A percentile compares a stretch with the other conserved stretches of the same genome.
phyloP scores from a whole-genome alignment of 2,329 filamentous ascomycete genomes.

The Albophoma yamanashiensis region DNA sequence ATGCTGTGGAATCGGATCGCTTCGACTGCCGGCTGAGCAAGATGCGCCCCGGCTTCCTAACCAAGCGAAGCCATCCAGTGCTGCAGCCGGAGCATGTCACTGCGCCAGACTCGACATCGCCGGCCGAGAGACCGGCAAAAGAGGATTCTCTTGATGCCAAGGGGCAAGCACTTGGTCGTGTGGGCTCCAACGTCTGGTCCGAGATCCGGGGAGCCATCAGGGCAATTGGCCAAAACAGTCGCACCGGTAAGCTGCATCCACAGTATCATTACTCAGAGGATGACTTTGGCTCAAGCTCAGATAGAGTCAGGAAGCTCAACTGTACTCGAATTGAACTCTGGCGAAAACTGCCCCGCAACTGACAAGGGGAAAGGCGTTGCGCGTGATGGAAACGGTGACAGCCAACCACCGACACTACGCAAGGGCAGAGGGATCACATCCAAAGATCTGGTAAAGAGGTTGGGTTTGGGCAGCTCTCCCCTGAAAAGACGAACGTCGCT shows the following conservation, averaged over 20 bases:
- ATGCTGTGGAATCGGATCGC: background rate
- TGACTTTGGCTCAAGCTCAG: background rate
- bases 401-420: background rate
- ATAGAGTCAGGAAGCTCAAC: constrained; percentile 14
- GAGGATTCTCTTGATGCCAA: constrained; percentile 5
- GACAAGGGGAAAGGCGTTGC: constrained; percentile 6
- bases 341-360: background rate
- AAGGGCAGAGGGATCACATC: constrained; percentile 10
- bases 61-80: constrained; percentile 14
- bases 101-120: constrained; percentile 4
- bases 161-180: constrained; percentile 13
- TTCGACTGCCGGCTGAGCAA: constrained; percentile 6
- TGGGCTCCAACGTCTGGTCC: constrained; percentile 21
- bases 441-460: constrained; percentile 14
- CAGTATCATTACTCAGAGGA: background rate
- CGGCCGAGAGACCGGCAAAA: background rate
- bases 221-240: constrained; percentile 19
- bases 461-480: constrained; percentile 13
- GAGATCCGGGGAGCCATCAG: constrained; percentile 23
- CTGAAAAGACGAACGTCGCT: constrained; percentile 13
- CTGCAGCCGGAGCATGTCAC: constrained; percentile 9
- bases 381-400: background rate
- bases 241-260: constrained; percentile 10
- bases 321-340: constrained; percentile 5
- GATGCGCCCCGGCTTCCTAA: constrained; percentile 17